Evolutionary conservation across 1,139 yeast species (phyloP), one percentile per base, ranked within the genome.

Genomic region (Candida buenavistaensis): DNA sequence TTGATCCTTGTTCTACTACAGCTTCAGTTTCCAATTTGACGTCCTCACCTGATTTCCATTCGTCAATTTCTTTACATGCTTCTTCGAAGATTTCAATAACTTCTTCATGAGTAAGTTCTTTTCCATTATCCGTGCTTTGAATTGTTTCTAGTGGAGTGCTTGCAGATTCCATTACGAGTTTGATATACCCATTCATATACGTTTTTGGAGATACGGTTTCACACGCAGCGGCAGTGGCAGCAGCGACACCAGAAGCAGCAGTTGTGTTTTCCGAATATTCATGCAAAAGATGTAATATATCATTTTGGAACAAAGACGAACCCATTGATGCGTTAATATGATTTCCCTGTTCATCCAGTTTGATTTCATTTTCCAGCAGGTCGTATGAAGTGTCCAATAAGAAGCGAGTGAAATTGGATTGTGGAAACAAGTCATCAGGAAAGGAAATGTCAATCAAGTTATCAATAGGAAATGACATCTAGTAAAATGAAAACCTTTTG

Each of bases 41-140:
- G n/a, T n/a, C n/a, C n/a, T n/a, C 12, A 14, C 12, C 9, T 6
- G 25, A 26, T 30, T 39, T 43, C 46, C 46, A 43, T 14, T 37
- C 44, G 32, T 43, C 46, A 29, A 41, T 41, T 30, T 43, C 45
- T 16, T 39, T 32, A 23, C 46, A 43, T 13, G 46, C 34, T 23
- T 31, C 37, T 43, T 43, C 46, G 32, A 43, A 41, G 6, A 41
- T 28, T 26, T 36, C 42, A 33, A 38, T 16, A 11, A 38, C 38
- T 27, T 43, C 40, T 11, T 41, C 43, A 25, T 36, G 37, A 22
- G 37, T 35, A 6, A 37, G 31, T 17, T 36, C 37, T 12, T 20
- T 29, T 14, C 14, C 25, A 17, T n/a, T 11, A 7, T 12, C 13
- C n/a, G 13, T 26, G 7, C 11, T 16, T 17, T 28, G 30, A 15